Conservation (phyloP, 495 filamentous ascomycete species). For the Aspergillus heteromorphus region DNA sequence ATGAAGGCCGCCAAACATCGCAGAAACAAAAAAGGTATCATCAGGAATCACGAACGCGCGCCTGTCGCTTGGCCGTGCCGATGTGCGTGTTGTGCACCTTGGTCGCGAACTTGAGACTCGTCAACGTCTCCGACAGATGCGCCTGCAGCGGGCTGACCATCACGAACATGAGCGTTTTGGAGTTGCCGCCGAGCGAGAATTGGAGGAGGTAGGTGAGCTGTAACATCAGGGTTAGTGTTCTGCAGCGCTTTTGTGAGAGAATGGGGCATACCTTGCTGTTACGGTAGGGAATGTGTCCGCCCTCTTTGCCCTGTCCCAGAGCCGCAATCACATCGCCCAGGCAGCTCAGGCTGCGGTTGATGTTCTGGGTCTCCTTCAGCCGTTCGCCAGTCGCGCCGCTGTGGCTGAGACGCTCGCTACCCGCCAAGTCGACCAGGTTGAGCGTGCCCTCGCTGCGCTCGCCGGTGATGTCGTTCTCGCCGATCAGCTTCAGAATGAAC, state of each 20-base stretch:
- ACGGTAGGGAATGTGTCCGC: slow-evolving; percentile 84
- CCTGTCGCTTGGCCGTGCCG: slow-evolving; percentile 74
- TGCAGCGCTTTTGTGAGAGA: no score
- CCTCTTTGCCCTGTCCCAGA: slow-evolving; percentile 78
- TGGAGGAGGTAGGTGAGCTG: slow-evolving; percentile 92
- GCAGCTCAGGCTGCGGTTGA: slow-evolving; percentile 89
- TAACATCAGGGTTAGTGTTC: no score
- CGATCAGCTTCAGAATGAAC: slow-evolving; percentile 87
- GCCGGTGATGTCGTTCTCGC: slow-evolving; percentile 72
- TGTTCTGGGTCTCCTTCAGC: slow-evolving; percentile 91
- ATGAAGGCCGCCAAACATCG: slow-evolving; percentile 24
- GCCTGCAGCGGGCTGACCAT: slow-evolving; percentile 92
- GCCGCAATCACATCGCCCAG: slow-evolving; percentile 93
- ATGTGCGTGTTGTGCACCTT: slow-evolving; percentile 93
- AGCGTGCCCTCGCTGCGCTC: slow-evolving; percentile 88
- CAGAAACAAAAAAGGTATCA: slow-evolving; percentile 27
- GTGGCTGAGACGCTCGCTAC: slow-evolving; percentile 85
- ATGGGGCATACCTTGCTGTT: slow-evolving; percentile 70
- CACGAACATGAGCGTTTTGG: slow-evolving; percentile 98
- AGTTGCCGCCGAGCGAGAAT: slow-evolving; percentile 91
- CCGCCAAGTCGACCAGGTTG: slow-evolving; percentile 93
- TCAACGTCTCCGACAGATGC: slow-evolving; percentile 88
- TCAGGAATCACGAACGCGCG: slow-evolving; percentile 51
- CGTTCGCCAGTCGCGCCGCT: slow-evolving; percentile 77
- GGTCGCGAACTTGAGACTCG: slow-evolving; percentile 91